Conservation (phyloP, 2,329 filamentous ascomycete genomes). For the Colletotrichum sp. region DNA sequence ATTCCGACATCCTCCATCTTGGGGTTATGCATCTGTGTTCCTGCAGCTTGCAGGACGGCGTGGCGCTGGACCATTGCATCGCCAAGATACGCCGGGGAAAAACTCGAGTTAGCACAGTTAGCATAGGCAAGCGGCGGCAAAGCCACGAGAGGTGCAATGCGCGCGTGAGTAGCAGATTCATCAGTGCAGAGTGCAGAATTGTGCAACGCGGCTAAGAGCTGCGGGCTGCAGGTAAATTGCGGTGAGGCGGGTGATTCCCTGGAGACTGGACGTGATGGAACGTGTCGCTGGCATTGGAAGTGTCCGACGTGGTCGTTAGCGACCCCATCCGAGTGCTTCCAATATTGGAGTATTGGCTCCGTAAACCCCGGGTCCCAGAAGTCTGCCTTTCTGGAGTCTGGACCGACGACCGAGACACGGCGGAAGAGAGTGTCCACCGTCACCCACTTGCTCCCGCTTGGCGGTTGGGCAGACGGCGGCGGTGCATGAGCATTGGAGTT, state of each 20-base stretch:
- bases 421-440: background rate
- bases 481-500: conserved; percentile 15
- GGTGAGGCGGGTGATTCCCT: conserved; percentile 14
- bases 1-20: background rate
- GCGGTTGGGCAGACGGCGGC: conserved; percentile 4
- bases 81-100: background rate
- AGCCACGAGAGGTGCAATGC: background rate
- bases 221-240: conserved; percentile 9
- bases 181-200: background rate
- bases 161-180: background rate
- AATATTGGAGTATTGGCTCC: conserved; percentile 16
- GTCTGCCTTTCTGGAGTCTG: conserved; percentile 4
- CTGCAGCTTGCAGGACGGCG: background rate
- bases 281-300: background rate
- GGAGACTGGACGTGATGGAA: background rate
- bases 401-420: background rate
- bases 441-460: conserved; percentile 1
- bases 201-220: background rate
- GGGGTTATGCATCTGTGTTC: background rate
- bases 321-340: background rate
- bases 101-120: background rate
- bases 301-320: background rate
- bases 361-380: background rate
- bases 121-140: background rate
- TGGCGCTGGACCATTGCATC: conserved; percentile 3